Percentiles rank a stretch among this genome's conserved stretches.
Conservation (phyloP, 345 rosid species). For the Populus tremula region DNA sequence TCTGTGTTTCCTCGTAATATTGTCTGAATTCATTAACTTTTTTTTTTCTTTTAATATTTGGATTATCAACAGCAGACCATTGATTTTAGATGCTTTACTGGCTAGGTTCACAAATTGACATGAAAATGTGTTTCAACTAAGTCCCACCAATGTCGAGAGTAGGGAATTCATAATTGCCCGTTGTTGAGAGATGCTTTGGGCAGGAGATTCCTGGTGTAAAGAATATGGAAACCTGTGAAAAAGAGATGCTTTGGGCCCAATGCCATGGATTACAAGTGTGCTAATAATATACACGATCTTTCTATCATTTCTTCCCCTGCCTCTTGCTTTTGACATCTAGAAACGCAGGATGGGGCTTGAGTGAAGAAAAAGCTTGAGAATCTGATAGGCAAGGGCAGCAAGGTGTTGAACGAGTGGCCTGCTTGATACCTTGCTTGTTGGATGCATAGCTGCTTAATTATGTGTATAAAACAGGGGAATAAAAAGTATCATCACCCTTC, state of each 20-base stretch:
- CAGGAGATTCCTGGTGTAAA: conserved; percentile 55
- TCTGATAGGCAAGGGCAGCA: background rate
- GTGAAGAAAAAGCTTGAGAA: background rate
- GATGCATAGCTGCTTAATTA: background rate
- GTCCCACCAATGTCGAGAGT: no score
- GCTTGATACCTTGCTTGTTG: conserved; percentile 18
- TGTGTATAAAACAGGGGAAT: background rate
- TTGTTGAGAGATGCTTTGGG: no score
- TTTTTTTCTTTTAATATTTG: no score
- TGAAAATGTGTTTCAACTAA: no score
- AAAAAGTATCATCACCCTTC: background rate
- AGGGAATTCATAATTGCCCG: no score
- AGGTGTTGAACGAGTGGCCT: background rate
- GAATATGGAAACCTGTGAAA: conserved; percentile 59
- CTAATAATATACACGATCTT: background rate
- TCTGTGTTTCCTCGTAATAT: no score
- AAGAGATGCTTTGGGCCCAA: conserved; percentile 63
- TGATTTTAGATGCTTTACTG: no score
- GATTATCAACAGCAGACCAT: no score
- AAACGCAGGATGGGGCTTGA: background rate
- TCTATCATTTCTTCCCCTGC: no score
- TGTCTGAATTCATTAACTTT: no score
- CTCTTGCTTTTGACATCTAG: background rate
- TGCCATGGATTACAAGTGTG: conserved; percentile 37
- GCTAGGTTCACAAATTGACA: no score